These are phyloP conservation scores for Rhizopogon sp. DNA, from an alignment of 768 basidiomycete genomes.

Conservation along the genomic window DNA sequence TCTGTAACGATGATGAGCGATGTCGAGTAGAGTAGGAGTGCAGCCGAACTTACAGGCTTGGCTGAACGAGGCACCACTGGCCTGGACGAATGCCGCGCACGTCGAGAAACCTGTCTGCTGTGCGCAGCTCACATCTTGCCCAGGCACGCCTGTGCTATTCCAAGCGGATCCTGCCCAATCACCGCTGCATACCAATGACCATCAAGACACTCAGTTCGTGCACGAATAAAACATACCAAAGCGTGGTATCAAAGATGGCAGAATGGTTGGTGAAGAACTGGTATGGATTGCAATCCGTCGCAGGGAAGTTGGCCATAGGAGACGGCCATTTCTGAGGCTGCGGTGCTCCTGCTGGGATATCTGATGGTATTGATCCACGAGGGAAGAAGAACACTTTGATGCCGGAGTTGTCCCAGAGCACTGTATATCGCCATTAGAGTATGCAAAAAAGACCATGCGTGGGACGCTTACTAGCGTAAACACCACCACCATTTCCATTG, in stretches of 20 bases:
- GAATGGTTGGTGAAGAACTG: slow-evolving; percentile 74
- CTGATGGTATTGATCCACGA: slow-evolving; percentile 65
- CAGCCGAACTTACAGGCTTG: slow-evolving; percentile 66
- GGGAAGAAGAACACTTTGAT: slow-evolving; percentile 83
- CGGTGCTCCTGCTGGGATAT: slow-evolving; percentile 71
- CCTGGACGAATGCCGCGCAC: slow-evolving; percentile 69
- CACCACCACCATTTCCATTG: slow-evolving; percentile 81
- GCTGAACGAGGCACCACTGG: slow-evolving; percentile 59
- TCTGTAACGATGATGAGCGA: slow-evolving; percentile 36
- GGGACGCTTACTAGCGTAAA: slow-evolving; percentile 74
- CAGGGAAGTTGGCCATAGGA: slow-evolving; percentile 78
- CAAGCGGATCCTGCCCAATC: slow-evolving; percentile 90
- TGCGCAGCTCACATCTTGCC: slow-evolving; percentile 85
- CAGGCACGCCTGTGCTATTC: slow-evolving; percentile 66
- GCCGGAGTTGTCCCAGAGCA: slow-evolving; percentile 74
- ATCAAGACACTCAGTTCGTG: not conserved
- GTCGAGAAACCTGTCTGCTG: slow-evolving; percentile 75
- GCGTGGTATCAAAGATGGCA: slow-evolving; percentile 80
- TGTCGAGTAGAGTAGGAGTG: slow-evolving; percentile 1
- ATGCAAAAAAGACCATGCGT: slow-evolving; percentile 4
- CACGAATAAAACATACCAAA: slow-evolving; percentile 47
- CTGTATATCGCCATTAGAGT: slow-evolving; percentile 28
- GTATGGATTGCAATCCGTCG: slow-evolving; percentile 68
- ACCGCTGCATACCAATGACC: slow-evolving; percentile 43
- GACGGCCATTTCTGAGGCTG: slow-evolving; percentile 72